phyloP scores from a whole-genome alignment of 1,139 yeast genomes.

The Zygosaccharomyces sapae region DNA sequence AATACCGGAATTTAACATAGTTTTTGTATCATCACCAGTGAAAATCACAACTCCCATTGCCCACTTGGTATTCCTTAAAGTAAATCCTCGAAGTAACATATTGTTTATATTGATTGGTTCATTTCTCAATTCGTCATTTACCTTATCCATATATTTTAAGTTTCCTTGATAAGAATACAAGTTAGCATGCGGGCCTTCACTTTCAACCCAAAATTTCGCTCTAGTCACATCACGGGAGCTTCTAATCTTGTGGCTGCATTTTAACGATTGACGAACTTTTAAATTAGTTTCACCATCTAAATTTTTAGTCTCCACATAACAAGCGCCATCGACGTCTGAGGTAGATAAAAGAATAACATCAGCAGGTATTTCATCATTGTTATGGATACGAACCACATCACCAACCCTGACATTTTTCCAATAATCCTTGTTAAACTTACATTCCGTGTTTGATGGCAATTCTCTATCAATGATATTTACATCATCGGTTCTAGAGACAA shows the following conservation, averaged over 20 bases:
- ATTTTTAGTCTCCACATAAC: slow-evolving; percentile 91
- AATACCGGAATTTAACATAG: slow-evolving; percentile 87
- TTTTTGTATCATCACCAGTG: slow-evolving; percentile 88
- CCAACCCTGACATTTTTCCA: slow-evolving; percentile 94
- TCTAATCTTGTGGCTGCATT: slow-evolving; percentile 60
- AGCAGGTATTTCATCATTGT: slow-evolving; percentile 92
- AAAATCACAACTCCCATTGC: slow-evolving; percentile 82
- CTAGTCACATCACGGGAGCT: slow-evolving; percentile 71
- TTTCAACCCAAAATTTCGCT: slow-evolving; percentile 77
- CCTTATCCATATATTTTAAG: slow-evolving; percentile 41
- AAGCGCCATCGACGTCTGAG: slow-evolving; percentile 83
- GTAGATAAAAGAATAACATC: slow-evolving; percentile 77
- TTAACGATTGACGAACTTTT: slow-evolving; percentile 71
- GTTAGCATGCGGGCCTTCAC: slow-evolving; percentile 85
- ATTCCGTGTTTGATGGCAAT: slow-evolving; percentile 30
- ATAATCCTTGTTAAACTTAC: slow-evolving; percentile 58
- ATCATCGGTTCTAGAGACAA: slow-evolving; percentile 20
- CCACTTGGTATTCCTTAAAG: slow-evolving; percentile 92
- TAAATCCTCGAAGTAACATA: slow-evolving; percentile 80
- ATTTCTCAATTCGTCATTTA: slow-evolving; percentile 42
- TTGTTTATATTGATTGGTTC: slow-evolving; percentile 83
- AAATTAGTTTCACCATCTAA: slow-evolving; percentile 95
- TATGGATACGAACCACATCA: slow-evolving; percentile 76
- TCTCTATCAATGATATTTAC: slow-evolving; percentile 29
- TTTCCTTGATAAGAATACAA: slow-evolving; percentile 80